phyloP scores from a whole-genome alignment of 2,329 filamentous ascomycete genomes.

The Aspergillus calidoustus region DNA sequence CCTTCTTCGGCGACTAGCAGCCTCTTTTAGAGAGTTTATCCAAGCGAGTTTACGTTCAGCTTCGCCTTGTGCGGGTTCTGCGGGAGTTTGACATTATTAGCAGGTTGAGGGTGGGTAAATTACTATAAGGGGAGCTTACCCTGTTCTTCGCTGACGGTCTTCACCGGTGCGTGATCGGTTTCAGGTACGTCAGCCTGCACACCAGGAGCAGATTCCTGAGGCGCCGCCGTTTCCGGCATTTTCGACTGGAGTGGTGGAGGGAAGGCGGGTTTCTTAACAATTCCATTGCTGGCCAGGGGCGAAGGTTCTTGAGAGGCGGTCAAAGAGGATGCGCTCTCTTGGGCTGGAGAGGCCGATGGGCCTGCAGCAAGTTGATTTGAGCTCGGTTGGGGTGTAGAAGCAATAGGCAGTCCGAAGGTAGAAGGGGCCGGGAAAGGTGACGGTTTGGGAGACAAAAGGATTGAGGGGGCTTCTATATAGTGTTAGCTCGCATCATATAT shows the following conservation, averaged over 20 bases:
- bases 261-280: background rate
- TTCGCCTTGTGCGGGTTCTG: conserved; percentile 16
- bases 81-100: conserved; percentile 8
- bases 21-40: conserved; percentile 28
- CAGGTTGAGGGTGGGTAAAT: background rate
- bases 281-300: background rate
- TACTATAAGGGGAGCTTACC: background rate
- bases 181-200: background rate
- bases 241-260: background rate
- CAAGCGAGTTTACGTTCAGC: conserved; percentile 21
- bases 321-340: background rate
- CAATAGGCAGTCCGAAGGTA: background rate
- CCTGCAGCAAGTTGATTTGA: background rate
- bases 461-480: conserved; percentile 9
- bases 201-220: background rate
- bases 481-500: background rate
- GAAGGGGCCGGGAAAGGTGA: background rate
- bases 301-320: background rate
- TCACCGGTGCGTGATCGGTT: background rate
- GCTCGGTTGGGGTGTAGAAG: background rate
- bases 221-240: background rate
- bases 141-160: background rate
- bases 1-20: conserved; percentile 31
- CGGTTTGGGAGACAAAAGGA: background rate
- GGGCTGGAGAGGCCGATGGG: background rate